Evolutionary conservation across 257 asterid species (phyloP).

Genomic region (Lycium barbarum): DNA sequence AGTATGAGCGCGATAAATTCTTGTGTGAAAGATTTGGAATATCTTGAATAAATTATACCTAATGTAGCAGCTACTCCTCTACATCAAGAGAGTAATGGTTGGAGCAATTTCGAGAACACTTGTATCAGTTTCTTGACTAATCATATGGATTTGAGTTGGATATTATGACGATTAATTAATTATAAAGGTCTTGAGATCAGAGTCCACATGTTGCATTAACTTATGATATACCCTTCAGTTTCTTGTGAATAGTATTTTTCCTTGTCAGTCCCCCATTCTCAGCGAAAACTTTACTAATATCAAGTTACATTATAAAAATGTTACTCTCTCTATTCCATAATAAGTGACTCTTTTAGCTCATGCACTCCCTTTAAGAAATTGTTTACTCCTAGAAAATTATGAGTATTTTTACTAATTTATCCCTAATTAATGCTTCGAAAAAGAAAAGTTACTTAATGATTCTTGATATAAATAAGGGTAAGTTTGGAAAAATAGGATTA

Average conservation of each 20-base stretch:
- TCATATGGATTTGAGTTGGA: neutral
- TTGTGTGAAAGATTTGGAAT: neutral
- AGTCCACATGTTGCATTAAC: conserved; percentile 29
- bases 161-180: neutral
- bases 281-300: neutral
- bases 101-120: neutral
- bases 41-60: neutral
- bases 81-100: conserved; percentile 15
- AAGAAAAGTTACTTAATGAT: no score
- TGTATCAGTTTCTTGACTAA: neutral
- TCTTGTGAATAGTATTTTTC: conserved; percentile 1
- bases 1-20: neutral
- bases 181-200: conserved; percentile 32
- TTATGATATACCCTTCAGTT: conserved; percentile 25
- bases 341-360: no score
- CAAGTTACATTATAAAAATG: neutral
- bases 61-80: neutral
- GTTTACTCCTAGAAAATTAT: no score
- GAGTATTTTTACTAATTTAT: no score
- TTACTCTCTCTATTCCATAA: no score
- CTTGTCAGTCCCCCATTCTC: neutral
- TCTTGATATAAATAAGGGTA: no score
- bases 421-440: no score
- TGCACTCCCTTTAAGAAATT: no score
- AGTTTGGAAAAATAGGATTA: no score